Conservation (phyloP, 2,329 filamentous ascomycete genomes). For the Aspergillus novoparasiticus region DNA sequence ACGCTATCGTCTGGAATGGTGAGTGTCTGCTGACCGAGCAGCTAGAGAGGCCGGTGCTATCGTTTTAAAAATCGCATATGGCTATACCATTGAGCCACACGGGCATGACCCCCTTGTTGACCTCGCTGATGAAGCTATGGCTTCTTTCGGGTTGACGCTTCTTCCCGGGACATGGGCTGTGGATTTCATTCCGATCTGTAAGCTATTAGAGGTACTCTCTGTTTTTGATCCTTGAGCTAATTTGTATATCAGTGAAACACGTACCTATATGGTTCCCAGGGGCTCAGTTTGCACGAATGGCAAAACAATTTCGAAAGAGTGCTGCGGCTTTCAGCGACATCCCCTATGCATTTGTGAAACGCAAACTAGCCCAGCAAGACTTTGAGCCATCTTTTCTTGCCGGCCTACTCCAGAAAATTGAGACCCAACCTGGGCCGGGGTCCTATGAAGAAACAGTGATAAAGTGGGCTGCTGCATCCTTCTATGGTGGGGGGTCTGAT, state of each 20-base stretch:
- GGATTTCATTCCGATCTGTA: constrained; percentile 45
- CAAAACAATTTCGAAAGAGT: constrained; percentile 34
- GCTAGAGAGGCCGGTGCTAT: constrained; percentile 38
- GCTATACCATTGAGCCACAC: constrained; percentile 30
- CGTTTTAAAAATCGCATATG: constrained; percentile 47
- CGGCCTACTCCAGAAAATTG: constrained; percentile 36
- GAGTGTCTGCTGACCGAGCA: background rate
- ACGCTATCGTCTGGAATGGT: background rate
- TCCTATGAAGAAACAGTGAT: constrained; percentile 31
- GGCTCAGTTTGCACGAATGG: constrained; percentile 46
- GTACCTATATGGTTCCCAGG: constrained; percentile 52
- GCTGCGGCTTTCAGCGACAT: constrained; percentile 34
- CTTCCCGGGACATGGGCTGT: constrained; percentile 50
- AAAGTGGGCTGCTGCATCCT: constrained; percentile 36
- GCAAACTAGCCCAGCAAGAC: constrained; percentile 38
- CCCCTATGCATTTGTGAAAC: constrained; percentile 48
- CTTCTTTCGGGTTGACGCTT: constrained; percentile 42
- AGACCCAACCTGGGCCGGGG: constrained; percentile 20
- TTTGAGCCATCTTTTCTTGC: constrained; percentile 45
- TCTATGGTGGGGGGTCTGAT: constrained; percentile 48
- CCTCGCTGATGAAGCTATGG: constrained; percentile 44
- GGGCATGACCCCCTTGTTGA: constrained; percentile 41
- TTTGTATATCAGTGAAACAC: constrained; percentile 25
- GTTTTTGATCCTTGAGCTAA: background rate
- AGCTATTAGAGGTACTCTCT: background rate